These are phyloP conservation scores for Metarhizium humberi DNA, from an alignment of 2,329 filamentous ascomycete species.

Conservation along the genomic window DNA sequence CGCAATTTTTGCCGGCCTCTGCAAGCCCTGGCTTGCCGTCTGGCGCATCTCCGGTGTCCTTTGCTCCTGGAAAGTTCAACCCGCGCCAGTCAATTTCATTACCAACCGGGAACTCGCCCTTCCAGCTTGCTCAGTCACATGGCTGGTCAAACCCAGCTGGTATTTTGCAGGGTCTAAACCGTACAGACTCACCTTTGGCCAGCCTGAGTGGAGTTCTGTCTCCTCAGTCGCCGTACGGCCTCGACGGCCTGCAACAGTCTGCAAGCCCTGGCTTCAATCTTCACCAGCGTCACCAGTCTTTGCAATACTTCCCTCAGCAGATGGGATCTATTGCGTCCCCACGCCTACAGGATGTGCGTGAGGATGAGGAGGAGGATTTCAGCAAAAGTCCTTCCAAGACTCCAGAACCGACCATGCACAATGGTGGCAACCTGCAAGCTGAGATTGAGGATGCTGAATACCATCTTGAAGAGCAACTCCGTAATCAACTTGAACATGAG, in stretches of 20 bases:
- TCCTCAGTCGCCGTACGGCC: constrained; percentile 53
- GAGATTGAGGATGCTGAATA: constrained; percentile 83
- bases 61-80: constrained; percentile 53
- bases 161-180: constrained; percentile 41
- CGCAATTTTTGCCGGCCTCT: constrained; percentile 50
- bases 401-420: constrained; percentile 37
- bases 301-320: constrained; percentile 48
- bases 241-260: constrained; percentile 36
- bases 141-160: constrained; percentile 50
- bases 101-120: constrained; percentile 54
- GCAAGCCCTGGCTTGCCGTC: constrained; percentile 56
- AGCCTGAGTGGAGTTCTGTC: constrained; percentile 49
- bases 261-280: constrained; percentile 32
- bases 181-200: constrained; percentile 53
- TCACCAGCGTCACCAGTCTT: constrained; percentile 49
- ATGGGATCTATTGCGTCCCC: constrained; percentile 48
- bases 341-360: constrained; percentile 62
- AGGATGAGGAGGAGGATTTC: constrained; percentile 56
- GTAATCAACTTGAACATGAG: constrained; percentile 69
- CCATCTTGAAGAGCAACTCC: constrained; percentile 70
- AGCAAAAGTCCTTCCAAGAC: constrained; percentile 45
- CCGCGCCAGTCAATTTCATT: constrained; percentile 65
- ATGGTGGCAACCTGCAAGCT: constrained; percentile 66
- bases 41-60: constrained; percentile 64
- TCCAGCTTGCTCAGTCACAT: constrained; percentile 55